Evolutionary conservation across 345 rosid species (phyloP).

Genomic region (Bruguiera gymnorhiza): DNA sequence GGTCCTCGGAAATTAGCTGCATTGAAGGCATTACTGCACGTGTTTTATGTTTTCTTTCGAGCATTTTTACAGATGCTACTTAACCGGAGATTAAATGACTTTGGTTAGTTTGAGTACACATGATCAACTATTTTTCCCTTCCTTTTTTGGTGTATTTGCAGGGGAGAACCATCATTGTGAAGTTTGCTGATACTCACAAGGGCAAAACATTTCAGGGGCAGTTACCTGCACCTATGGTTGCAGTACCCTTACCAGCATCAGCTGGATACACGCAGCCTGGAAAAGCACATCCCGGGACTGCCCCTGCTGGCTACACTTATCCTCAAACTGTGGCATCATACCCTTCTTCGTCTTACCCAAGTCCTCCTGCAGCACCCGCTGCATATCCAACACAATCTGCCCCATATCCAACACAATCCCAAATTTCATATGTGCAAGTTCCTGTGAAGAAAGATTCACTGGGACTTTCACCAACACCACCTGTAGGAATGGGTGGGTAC

Average conservation of each 20-base stretch:
- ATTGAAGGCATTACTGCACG: not conserved
- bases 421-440: conserved; percentile 30
- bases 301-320: conserved; percentile 42
- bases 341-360: conserved; percentile 38
- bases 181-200: conserved; percentile 55
- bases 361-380: conserved; percentile 35
- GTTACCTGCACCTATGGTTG: conserved; percentile 32
- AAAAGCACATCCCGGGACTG: conserved; percentile 30
- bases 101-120: not conserved
- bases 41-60: not conserved
- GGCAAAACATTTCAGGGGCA: conserved; percentile 41
- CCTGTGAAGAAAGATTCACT: conserved; percentile 37
- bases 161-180: conserved; percentile 51
- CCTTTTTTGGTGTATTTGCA: conserved; percentile 18
- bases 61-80: too few relatives aligned
- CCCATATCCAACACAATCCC: conserved; percentile 37
- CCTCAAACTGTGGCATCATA: conserved; percentile 41
- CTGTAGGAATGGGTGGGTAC: conserved; percentile 51
- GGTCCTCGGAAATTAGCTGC: not conserved
- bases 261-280: conserved; percentile 48
- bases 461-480: conserved; percentile 32
- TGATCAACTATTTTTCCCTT: not conserved
- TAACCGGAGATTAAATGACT: too few relatives aligned
- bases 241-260: conserved; percentile 32
- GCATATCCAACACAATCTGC: conserved; percentile 38